These are phyloP conservation scores for Leccinum solheimii DNA, from an alignment of 1,284 basidiomycete genomes.

Conservation along the genomic window DNA sequence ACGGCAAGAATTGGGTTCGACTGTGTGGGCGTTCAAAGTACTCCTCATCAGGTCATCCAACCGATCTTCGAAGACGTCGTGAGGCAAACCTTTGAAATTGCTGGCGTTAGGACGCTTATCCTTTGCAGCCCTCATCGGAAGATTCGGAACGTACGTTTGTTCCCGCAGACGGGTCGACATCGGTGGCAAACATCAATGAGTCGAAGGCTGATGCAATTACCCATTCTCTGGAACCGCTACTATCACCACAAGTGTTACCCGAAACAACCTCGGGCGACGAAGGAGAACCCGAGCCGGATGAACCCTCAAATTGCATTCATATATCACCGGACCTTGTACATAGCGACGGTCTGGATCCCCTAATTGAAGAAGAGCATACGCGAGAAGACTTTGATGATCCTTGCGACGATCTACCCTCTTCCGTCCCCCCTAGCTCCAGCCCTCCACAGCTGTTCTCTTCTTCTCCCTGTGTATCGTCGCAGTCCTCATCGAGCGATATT, in stretches of 20 bases:
- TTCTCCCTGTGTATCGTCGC: conserved; percentile 44
- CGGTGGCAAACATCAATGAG: neutral
- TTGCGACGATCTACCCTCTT: conserved; percentile 24
- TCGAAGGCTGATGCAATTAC: neutral
- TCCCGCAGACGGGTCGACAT: neutral
- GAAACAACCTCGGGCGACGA: neutral
- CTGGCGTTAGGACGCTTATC: conserved; percentile 6
- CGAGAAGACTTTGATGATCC: conserved; percentile 7
- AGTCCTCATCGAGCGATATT: conserved; percentile 30
- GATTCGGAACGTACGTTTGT: neutral
- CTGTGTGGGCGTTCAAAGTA: neutral
- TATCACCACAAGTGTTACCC: neutral
- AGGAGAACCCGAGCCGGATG: neutral
- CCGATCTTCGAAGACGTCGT: conserved; percentile 7
- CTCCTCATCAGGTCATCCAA: neutral
- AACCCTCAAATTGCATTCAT: neutral
- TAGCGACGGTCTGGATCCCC: neutral
- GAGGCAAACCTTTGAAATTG: conserved; percentile 7
- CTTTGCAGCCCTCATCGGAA: conserved; percentile 6
- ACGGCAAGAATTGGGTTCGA: neutral
- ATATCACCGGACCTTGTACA: neutral
- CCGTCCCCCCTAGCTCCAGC: conserved; percentile 51
- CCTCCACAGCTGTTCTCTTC: conserved; percentile 48
- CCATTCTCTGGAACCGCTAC: neutral
- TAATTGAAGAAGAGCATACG: conserved; percentile 5